Evolutionary conservation across 2,329 filamentous ascomycete species (phyloP), one percentile per base, ranked within the genome.

Genomic region (Fusarium domesticum): DNA sequence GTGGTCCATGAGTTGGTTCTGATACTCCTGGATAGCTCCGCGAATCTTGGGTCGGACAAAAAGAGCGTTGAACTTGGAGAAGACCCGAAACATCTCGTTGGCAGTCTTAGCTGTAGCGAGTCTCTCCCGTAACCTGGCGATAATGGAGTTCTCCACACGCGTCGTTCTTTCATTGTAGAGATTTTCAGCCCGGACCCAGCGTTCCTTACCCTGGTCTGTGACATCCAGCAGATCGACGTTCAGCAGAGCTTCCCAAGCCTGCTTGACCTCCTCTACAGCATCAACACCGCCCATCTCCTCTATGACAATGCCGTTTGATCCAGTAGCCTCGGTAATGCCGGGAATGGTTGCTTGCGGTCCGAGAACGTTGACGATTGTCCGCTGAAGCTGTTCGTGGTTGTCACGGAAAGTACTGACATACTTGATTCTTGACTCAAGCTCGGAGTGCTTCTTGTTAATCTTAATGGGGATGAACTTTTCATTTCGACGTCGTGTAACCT

Each of bases 381-480:
- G 84, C 68, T 96, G 92, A 37, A 99, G 80, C 69, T 98, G 93
- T 69, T 99, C 93, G 65, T 99, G 93, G 62, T 97, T 96, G 60
- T 92, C 87, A 18, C 93, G 84, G 73, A 99, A 99, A 16, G 88
- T 96, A 59, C 84, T 83, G 53, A 99, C 90, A 65, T 98, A 98
- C 61, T 88, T 90, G 56, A 99, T 76, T 34, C 93, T 84, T 51
- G 93, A 85, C 67, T 97, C 90, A 18, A 93, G 87, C 65, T 92
- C 87, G 31, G 82, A 84, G 64, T 98, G 93, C 58, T 88, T 86
- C 49, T 90, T 87, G 53, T 77, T 81, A 65, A 98, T 91, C 72
- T 97, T 97, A 74, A 99, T 97, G 5, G 92, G 91, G 53, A 98
- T 96, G 66, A 98, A 98, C 66, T 95, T 96, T 67, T 97, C 95